A percentile compares a stretch with the other conserved stretches of the same genome.
These are phyloP conservation scores for Rhizoclosmatium sp. DNA, from an alignment of 192 early-diverging fungal genomes.

Conservation along the genomic window DNA sequence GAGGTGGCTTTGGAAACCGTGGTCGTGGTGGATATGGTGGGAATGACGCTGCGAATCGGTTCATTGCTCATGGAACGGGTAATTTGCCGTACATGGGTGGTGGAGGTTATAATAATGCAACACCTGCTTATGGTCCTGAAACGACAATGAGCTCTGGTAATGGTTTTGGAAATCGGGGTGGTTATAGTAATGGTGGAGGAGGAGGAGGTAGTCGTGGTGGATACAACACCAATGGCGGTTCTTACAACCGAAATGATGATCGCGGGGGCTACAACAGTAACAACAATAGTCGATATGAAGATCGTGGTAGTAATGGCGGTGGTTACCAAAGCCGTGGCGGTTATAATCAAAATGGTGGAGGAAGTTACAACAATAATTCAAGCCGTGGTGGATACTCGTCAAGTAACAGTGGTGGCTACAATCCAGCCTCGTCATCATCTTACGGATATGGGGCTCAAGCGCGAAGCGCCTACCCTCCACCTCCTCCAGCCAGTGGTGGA, in stretches of 20 bases:
- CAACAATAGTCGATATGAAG: neutral
- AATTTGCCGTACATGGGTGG: slow-evolving; percentile 35
- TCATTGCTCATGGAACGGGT: slow-evolving; percentile 28
- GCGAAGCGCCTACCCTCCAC: neutral
- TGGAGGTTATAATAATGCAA: slow-evolving; percentile 34
- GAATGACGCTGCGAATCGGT: slow-evolving; percentile 29
- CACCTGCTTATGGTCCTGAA: slow-evolving; percentile 14
- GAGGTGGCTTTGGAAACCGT: slow-evolving; percentile 37
- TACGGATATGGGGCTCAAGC: slow-evolving; percentile 6
- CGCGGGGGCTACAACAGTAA: neutral
- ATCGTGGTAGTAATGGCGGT: neutral
- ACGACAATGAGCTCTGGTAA: slow-evolving; percentile 14
- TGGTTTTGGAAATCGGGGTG: neutral
- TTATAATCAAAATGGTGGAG: neutral
- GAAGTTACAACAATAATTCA: neutral
- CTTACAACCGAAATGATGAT: neutral
- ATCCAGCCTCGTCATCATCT: neutral
- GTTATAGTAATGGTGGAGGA: slow-evolving; percentile 17
- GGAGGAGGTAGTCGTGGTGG: neutral
- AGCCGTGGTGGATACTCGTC: neutral
- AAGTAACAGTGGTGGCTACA: slow-evolving; percentile 18
- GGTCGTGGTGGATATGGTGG: slow-evolving; percentile 33
- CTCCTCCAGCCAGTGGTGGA: neutral
- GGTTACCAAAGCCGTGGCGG: slow-evolving; percentile 11
- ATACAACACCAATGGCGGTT: neutral